These are phyloP conservation scores for Speleostelium caveatum DNA, from an alignment of 78 protist species.

Conservation along the genomic window DNA sequence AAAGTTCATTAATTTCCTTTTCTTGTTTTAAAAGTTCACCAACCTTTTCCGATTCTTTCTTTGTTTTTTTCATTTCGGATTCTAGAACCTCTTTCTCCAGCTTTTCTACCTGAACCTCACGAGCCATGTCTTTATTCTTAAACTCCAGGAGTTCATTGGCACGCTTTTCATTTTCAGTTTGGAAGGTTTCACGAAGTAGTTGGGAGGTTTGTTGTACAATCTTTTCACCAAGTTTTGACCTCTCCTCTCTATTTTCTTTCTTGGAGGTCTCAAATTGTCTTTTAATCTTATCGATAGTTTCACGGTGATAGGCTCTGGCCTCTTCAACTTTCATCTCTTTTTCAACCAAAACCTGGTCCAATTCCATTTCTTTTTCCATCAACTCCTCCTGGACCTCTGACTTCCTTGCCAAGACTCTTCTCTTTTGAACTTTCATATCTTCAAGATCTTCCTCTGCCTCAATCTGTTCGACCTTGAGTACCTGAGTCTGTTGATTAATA, in stretches of 20 bases:
- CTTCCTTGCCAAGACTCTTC: not conserved
- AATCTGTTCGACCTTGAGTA: constrained; percentile 22
- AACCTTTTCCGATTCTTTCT: constrained; percentile 5
- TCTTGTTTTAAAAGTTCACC: constrained; percentile 12
- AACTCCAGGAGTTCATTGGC: constrained; percentile 9
- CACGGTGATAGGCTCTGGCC: constrained; percentile 10
- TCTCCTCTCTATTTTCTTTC: constrained; percentile 17
- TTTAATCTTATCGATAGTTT: constrained; percentile 42
- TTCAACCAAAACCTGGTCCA: constrained; percentile 35
- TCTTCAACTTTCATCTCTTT: constrained; percentile 12
- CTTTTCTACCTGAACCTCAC: constrained; percentile 10
- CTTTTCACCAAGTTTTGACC: not conserved
- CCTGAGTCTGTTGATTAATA: constrained; percentile 45
- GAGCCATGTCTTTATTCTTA: not conserved
- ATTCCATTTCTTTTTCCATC: constrained; percentile 43
- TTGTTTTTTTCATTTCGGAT: not conserved
- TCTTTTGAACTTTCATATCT: constrained; percentile 24
- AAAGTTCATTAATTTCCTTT: not conserved
- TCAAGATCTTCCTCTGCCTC: constrained; percentile 41
- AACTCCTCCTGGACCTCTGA: not conserved
- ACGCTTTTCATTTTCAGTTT: constrained; percentile 16
- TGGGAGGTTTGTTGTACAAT: not conserved
- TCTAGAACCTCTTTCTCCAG: constrained; percentile 25
- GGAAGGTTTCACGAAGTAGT: not conserved
- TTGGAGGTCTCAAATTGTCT: constrained; percentile 30